Conservation (phyloP, 1,284 basidiomycete genomes). For the Schizophyllum commune region DNA sequence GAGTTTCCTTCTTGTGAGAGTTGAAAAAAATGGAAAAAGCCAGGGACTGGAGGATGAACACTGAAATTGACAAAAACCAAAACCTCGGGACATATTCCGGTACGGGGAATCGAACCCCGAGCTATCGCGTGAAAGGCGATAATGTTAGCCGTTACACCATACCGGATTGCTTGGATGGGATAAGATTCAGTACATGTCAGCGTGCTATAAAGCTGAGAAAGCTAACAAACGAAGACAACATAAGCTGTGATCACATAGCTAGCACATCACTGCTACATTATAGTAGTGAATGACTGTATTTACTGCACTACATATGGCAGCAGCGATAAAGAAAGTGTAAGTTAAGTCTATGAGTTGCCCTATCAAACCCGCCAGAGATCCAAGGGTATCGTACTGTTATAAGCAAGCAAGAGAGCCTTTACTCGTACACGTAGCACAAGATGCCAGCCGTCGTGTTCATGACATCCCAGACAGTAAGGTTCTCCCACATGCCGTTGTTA, state of each 20-base stretch:
- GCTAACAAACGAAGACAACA: no score
- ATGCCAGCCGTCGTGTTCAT: conserved; percentile 25
- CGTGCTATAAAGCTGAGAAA: no score
- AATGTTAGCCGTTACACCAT: conserved; percentile 25
- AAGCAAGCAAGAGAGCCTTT: background rate
- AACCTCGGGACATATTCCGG: no score
- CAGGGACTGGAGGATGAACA: background rate
- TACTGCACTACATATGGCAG: background rate
- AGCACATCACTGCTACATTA: no score
- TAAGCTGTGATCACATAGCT: no score
- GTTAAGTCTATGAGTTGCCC: background rate
- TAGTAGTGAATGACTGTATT: background rate
- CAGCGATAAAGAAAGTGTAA: background rate
- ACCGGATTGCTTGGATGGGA: no score
- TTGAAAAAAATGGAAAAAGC: background rate
- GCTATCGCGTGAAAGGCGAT: conserved; percentile 37
- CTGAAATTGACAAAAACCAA: no score
- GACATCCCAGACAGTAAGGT: conserved; percentile 21
- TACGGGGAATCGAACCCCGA: conserved; percentile 57
- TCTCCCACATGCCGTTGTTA: conserved; percentile 24
- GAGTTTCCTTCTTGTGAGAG: background rate
- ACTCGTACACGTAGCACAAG: conserved; percentile 30
- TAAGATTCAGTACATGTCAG: no score
- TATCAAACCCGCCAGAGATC: background rate
- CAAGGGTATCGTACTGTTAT: background rate